Conservation (phyloP, 1,284 basidiomycete genomes). For the Chondrostereum purpureum region DNA sequence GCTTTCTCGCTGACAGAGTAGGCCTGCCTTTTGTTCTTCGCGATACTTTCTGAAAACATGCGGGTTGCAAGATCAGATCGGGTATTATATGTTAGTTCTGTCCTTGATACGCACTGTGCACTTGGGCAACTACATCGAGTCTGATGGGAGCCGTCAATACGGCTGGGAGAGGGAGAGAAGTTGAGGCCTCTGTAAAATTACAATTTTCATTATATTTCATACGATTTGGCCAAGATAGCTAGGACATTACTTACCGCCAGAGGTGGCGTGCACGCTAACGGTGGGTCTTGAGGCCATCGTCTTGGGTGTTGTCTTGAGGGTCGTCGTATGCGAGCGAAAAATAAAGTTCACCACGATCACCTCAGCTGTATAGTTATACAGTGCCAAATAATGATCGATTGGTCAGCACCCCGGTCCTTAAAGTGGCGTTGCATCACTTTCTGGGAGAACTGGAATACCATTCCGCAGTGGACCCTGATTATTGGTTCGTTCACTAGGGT, state of each 20-base stretch:
- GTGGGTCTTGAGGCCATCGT: slow-evolving; percentile 87
- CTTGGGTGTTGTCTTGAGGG: background rate
- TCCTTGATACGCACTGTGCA: slow-evolving; percentile 84
- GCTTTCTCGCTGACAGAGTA: slow-evolving; percentile 98
- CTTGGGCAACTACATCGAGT: slow-evolving; percentile 96
- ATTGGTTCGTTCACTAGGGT: too few species aligned
- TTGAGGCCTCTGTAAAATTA: slow-evolving; percentile 62
- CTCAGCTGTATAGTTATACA: background rate
- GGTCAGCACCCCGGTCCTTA: too few species aligned
- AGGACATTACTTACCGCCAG: slow-evolving; percentile 53
- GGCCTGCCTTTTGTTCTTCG: slow-evolving; percentile 98
- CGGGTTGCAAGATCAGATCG: slow-evolving; percentile 7
- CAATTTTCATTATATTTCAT: background rate
- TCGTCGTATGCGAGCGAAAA: background rate
- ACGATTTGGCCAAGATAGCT: slow-evolving; percentile 1
- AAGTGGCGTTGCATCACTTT: too few species aligned
- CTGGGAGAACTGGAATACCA: too few species aligned
- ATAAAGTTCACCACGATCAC: too few species aligned
- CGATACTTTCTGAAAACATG: slow-evolving; percentile 92
- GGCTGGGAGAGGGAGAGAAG: slow-evolving; percentile 90
- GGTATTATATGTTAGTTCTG: background rate
- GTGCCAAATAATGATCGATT: background rate
- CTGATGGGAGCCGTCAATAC: slow-evolving; percentile 98
- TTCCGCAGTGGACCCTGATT: too few species aligned
- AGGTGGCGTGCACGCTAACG: slow-evolving; percentile 72